Conservation (phyloP, 2,329 filamentous ascomycete genomes). For the Phaeosphaeria sp. region DNA sequence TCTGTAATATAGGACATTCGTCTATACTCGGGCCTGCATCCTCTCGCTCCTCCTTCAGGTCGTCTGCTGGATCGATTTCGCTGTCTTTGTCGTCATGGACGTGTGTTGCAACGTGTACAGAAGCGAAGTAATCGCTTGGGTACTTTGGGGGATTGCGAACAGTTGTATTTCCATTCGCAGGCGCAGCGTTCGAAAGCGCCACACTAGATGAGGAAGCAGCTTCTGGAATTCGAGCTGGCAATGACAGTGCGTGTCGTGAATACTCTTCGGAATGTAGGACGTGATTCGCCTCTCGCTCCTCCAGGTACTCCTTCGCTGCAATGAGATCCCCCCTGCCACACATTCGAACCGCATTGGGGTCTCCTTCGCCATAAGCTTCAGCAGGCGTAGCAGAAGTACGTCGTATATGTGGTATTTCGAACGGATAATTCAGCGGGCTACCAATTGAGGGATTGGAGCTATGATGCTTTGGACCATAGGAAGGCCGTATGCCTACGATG, state of each 20-base stretch:
- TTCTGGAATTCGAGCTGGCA: not conserved
- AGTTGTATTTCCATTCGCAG: not conserved
- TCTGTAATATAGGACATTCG: conserved; percentile 5
- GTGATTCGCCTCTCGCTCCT: not conserved
- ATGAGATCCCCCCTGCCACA: conserved; percentile 13
- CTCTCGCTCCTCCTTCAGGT: not conserved
- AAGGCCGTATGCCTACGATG: not conserved
- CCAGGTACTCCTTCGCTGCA: not conserved
- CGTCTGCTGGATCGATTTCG: not conserved
- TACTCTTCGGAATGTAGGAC: conserved; percentile 1
- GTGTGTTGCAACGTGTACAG: not conserved
- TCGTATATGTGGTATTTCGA: conserved; percentile 9
- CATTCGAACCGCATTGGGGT: not conserved
- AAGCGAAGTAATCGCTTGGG: not conserved
- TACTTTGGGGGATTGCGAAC: not conserved
- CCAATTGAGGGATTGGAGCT: conserved; percentile 21
- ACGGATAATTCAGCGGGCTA: conserved; percentile 10
- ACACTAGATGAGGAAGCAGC: not conserved
- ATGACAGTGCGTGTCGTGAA: not conserved
- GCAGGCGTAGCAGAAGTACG: conserved; percentile 7
- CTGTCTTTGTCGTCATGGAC: conserved; percentile 3
- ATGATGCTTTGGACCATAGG: conserved; percentile 1
- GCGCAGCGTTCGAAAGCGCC: not conserved
- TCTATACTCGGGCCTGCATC: conserved; percentile 7
- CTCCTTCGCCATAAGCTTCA: not conserved